A percentile compares a stretch with the other conserved stretches of the same genome.
Evolutionary conservation across 441 rosid species (phyloP).

Genomic region (Adansonia madagascariensis): DNA sequence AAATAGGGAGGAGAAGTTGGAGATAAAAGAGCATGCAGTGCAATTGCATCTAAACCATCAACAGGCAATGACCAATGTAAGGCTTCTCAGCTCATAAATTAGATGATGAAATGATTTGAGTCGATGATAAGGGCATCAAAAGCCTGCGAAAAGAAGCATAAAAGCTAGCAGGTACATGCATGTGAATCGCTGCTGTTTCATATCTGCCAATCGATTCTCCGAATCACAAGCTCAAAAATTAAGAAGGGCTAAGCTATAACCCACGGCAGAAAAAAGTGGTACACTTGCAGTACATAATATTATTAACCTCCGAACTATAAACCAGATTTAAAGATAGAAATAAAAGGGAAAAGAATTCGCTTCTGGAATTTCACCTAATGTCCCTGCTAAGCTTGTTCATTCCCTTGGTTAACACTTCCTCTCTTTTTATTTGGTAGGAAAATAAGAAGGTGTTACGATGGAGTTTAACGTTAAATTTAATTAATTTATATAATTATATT

Average conservation of each 20-base stretch:
- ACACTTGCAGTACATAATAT: slow-evolving; percentile 25
- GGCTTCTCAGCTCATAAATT: neutral
- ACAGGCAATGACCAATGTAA: neutral
- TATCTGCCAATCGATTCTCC: slow-evolving; percentile 17
- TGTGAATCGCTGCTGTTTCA: slow-evolving; percentile 25
- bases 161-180: slow-evolving; percentile 4
- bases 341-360: neutral
- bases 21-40: neutral
- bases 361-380: neutral
- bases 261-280: slow-evolving; percentile 24
- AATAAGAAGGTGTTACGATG: no score
- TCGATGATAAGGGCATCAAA: neutral
- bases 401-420: neutral
- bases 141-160: neutral
- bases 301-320: neutral
- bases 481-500: no score
- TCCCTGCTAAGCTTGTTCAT: neutral
- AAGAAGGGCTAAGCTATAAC: slow-evolving; percentile 22
- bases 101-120: neutral
- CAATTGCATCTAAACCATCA: neutral
- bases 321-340: neutral
- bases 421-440: neutral
- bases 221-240: slow-evolving; percentile 4
- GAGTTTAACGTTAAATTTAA: no score
- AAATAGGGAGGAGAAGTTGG: neutral